Conservation (phyloP, 2,329 filamentous ascomycete genomes). For the Biscogniauxia mediterranea region DNA sequence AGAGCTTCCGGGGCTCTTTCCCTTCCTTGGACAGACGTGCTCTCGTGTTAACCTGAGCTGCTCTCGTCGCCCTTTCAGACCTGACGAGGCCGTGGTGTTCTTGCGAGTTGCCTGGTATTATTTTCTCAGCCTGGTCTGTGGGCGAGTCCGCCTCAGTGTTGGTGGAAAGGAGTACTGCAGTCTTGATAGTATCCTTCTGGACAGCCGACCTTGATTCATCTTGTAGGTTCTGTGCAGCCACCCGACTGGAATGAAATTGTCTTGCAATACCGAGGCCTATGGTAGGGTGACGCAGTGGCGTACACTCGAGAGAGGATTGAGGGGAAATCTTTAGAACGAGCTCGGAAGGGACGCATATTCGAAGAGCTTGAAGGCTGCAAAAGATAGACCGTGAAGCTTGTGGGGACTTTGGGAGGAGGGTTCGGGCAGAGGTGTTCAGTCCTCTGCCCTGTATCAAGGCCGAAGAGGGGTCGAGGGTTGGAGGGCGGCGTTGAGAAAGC, state of each 20-base stretch:
- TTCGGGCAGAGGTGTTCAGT: slow-evolving; percentile 5
- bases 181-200: slow-evolving; percentile 9
- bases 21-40: slow-evolving; percentile 86
- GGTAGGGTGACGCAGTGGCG: slow-evolving; percentile 13
- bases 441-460: slow-evolving; percentile 6
- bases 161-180: slow-evolving; percentile 30
- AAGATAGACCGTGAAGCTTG: slow-evolving; percentile 1
- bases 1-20: slow-evolving; percentile 51
- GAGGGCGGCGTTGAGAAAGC: slow-evolving; percentile 17
- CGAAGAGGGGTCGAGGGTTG: slow-evolving; percentile 6
- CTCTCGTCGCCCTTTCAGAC: slow-evolving; percentile 82
- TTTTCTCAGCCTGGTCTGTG: slow-evolving; percentile 16
- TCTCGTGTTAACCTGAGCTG: slow-evolving; percentile 84
- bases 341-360: neutral
- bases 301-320: slow-evolving; percentile 4
- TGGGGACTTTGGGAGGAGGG: slow-evolving; percentile 5
- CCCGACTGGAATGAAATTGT: slow-evolving; percentile 21
- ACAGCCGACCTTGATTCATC: slow-evolving; percentile 8
- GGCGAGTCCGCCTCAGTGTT: neutral
- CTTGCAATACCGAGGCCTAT: slow-evolving; percentile 9
- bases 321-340: slow-evolving; percentile 15
- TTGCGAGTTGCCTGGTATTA: slow-evolving; percentile 45
- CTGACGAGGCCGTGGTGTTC: slow-evolving; percentile 63
- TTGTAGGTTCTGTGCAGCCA: slow-evolving; percentile 7
- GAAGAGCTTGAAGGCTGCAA: slow-evolving; percentile 8